A percentile compares a stretch with the other conserved stretches of the same genome.
These are phyloP conservation scores for Baorangia bicolor DNA, from an alignment of 768 basidiomycete species.

Conservation along the genomic window DNA sequence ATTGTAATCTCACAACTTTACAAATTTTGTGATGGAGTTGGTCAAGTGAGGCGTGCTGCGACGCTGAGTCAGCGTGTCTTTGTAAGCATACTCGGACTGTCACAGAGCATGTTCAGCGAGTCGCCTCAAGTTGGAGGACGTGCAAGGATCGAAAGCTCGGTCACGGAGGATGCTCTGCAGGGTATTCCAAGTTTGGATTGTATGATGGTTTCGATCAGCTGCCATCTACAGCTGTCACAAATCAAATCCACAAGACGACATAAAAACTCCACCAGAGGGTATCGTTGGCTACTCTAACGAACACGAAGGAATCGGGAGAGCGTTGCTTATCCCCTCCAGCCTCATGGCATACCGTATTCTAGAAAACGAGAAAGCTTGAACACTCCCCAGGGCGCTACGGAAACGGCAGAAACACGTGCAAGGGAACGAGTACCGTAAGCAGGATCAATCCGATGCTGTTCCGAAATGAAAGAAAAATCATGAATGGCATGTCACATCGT, in stretches of 20 bases:
- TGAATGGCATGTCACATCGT: slow-evolving; percentile 37
- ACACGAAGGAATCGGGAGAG: slow-evolving; percentile 11
- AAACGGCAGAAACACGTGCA: slow-evolving; percentile 16
- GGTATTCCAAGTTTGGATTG: slow-evolving; percentile 4
- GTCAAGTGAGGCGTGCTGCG: neutral
- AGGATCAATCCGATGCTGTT: slow-evolving; percentile 29
- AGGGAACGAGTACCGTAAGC: slow-evolving; percentile 22
- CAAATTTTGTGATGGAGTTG: neutral
- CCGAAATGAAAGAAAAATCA: slow-evolving; percentile 20
- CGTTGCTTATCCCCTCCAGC: slow-evolving; percentile 15
- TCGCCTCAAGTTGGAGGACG: neutral
- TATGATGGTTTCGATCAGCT: neutral
- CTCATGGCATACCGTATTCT: slow-evolving; percentile 19
- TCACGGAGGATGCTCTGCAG: neutral
- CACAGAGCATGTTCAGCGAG: too few species aligned
- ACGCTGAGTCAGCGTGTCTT: slow-evolving; percentile 15
- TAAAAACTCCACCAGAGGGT: neutral
- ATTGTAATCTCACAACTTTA: too few species aligned
- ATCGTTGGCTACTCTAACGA: slow-evolving; percentile 1
- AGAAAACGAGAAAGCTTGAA: slow-evolving; percentile 17
- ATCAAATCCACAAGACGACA: neutral
- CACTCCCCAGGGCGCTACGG: slow-evolving; percentile 10
- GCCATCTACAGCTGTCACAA: neutral
- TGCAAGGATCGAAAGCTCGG: too few species aligned
- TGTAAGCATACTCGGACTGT: slow-evolving; percentile 9